phyloP scores from a whole-genome alignment of 1,284 basidiomycete genomes.

The Anthracocystis walkeri region DNA sequence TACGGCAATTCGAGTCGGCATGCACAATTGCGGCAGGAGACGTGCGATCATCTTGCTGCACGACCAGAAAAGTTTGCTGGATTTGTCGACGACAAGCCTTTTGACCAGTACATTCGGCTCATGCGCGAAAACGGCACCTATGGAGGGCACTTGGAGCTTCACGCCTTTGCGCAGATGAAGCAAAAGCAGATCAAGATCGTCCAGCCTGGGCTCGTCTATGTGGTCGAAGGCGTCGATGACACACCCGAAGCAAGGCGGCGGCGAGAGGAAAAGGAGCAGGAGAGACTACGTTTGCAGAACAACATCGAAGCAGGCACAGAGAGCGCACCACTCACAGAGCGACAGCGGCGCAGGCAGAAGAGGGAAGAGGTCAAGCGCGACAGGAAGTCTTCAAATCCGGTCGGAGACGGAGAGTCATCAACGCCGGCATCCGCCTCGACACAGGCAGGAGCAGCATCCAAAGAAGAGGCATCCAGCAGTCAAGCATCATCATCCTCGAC shows the following conservation, averaged over 20 bases:
- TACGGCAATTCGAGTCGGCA: slow-evolving; percentile 82
- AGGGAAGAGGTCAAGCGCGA: slow-evolving; percentile 43
- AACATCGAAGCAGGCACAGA: slow-evolving; percentile 36
- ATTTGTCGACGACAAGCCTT: slow-evolving; percentile 83
- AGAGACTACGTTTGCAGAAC: slow-evolving; percentile 47
- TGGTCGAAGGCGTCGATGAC: slow-evolving; percentile 69
- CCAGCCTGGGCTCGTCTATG: slow-evolving; percentile 77
- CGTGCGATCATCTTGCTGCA: slow-evolving; percentile 81
- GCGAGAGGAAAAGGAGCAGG: slow-evolving; percentile 45
- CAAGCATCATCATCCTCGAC: slow-evolving; percentile 7
- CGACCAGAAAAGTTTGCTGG: slow-evolving; percentile 82
- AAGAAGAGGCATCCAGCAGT: not conserved
- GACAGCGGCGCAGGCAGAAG: slow-evolving; percentile 44
- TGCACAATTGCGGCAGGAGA: slow-evolving; percentile 76
- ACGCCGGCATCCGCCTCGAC: slow-evolving; percentile 9
- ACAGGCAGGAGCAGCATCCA: slow-evolving; percentile 2
- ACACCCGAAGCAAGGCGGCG: slow-evolving; percentile 54
- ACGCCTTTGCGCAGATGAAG: slow-evolving; percentile 85
- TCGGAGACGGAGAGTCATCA: slow-evolving; percentile 12
- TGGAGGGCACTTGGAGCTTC: slow-evolving; percentile 89
- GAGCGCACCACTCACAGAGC: slow-evolving; percentile 40
- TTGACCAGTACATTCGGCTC: slow-evolving; percentile 61
- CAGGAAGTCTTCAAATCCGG: slow-evolving; percentile 12
- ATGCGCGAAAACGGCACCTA: slow-evolving; percentile 78
- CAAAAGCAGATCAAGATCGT: slow-evolving; percentile 86